These are phyloP conservation scores for Fremontodendron californicum DNA, from an alignment of 345 rosid species.

Conservation along the genomic window DNA sequence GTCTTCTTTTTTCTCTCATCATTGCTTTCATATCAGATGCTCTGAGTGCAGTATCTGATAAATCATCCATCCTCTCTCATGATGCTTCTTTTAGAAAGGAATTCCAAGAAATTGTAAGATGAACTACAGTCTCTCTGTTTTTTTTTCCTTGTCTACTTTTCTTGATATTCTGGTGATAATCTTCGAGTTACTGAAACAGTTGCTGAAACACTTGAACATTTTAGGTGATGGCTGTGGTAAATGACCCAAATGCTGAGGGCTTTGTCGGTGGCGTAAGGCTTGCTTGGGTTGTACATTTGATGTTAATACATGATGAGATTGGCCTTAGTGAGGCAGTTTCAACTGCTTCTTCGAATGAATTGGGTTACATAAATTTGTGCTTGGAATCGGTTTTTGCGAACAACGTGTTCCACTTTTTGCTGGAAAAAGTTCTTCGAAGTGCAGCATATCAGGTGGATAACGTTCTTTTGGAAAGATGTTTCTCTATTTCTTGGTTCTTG, in stretches of 20 bases:
- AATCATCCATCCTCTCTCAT: constrained; percentile 64
- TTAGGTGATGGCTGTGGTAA: constrained; percentile 71
- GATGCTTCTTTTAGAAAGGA: constrained; percentile 78
- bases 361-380: constrained; percentile 60
- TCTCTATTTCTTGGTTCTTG: background rate
- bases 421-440: constrained; percentile 76
- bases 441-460: constrained; percentile 77
- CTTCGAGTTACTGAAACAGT: constrained; percentile 9
- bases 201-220: constrained; percentile 31
- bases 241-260: constrained; percentile 57
- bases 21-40: constrained; percentile 90
- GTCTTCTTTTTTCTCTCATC: constrained; percentile 77
- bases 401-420: constrained; percentile 75
- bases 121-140: constrained; percentile 10
- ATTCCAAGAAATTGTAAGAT: constrained; percentile 86
- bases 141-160: constrained; percentile 9
- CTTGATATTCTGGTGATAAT: constrained; percentile 14
- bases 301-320: constrained; percentile 65
- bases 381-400: constrained; percentile 69
- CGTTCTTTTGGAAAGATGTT: background rate
- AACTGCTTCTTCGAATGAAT: constrained; percentile 53
- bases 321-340: constrained; percentile 52
- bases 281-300: constrained; percentile 89
- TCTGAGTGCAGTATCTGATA: constrained; percentile 73
- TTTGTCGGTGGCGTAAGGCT: constrained; percentile 76